Evolutionary conservation across 1,284 basidiomycete genomes (phyloP), one percentile per base, ranked within the genome.

Genomic region (Agroathelia rolfsii): DNA sequence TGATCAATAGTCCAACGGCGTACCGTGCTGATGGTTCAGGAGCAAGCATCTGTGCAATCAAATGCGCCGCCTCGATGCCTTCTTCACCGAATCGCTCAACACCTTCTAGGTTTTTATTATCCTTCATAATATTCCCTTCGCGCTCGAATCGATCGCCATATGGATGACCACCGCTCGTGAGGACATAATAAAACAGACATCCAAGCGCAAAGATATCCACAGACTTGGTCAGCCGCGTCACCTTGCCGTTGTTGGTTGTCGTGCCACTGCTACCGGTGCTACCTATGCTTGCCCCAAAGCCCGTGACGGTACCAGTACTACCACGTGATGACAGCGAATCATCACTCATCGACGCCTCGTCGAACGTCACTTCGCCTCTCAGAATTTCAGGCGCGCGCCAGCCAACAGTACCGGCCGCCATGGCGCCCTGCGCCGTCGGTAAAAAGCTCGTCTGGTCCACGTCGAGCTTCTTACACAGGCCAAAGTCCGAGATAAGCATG

Each of bases 401-500:
- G 2, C 92, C 92, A 10, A 90, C 80, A 0, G 89, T 92, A 4
- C 92, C 92, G 13, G 89, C 89, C 21, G 77, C 87, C 52, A 87
- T 80, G 14, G 82, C 77, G 0, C 86, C 85, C 43, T 81, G 70
- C 5, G 72, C 74, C 0, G 84, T 87, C 0, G 84, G 84, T 43
- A 85, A 53, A 58, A 94, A 95, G 50, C 86, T 90, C 35, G 87
- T 90, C 65, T 95, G 89, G 53, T 94, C 92, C 26, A 87, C 62
- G 43, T 95, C 90, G 18, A 95, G 68, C 50, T 86, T 87, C 52
- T 89, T 89, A 51, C 90, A 94, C 28, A 96, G 66, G 15, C 92
- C 92, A 52, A 96, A 95, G 56, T 96, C 92, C 2, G 89, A 94
- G 37, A 95, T 93, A 29, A 95, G 64, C 87, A 95, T 92, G 24